phyloP scores from a whole-genome alignment of 2,329 filamentous ascomycete species.

The Talaromyces verruculosus region DNA sequence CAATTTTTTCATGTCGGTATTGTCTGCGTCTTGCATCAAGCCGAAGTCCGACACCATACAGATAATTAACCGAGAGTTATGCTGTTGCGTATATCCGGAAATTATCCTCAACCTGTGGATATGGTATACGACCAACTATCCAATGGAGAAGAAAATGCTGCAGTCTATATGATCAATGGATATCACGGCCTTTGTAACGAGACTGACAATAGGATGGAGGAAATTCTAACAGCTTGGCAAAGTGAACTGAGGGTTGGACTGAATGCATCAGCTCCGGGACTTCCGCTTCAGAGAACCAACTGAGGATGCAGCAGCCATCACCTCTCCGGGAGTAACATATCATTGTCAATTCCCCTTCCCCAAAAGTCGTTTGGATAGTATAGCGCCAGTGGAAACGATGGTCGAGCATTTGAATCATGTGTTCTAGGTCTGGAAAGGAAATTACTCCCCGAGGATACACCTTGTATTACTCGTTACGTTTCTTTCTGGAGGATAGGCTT shows the following conservation, averaged over 20 bases:
- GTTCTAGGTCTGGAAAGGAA: not conserved
- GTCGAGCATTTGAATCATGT: not conserved
- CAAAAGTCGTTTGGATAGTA: not conserved
- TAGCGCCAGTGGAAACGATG: not conserved
- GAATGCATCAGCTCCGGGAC: not conserved
- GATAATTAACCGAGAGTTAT: constrained; percentile 9
- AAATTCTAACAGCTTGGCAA: not conserved
- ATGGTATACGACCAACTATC: not conserved
- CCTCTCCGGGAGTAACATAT: not conserved
- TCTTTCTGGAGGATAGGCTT: not conserved
- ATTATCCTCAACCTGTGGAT: constrained; percentile 7
- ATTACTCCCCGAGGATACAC: not conserved
- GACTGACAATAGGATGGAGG: not conserved
- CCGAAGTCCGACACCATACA: not conserved
- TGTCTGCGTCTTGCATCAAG: not conserved
- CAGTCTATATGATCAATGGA: not conserved
- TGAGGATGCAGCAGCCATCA: not conserved
- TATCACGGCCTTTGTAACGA: not conserved
- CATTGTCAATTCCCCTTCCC: not conserved
- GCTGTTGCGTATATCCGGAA: not conserved
- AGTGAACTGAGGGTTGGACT: not conserved
- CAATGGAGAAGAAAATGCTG: not conserved
- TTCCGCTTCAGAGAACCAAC: not conserved
- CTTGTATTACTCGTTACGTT: not conserved
- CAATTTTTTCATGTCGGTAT: not conserved